Base-by-base conservation (phyloP, 2,329 filamentous ascomycete species). In the Basipetospora chlamydospora region DNA sequence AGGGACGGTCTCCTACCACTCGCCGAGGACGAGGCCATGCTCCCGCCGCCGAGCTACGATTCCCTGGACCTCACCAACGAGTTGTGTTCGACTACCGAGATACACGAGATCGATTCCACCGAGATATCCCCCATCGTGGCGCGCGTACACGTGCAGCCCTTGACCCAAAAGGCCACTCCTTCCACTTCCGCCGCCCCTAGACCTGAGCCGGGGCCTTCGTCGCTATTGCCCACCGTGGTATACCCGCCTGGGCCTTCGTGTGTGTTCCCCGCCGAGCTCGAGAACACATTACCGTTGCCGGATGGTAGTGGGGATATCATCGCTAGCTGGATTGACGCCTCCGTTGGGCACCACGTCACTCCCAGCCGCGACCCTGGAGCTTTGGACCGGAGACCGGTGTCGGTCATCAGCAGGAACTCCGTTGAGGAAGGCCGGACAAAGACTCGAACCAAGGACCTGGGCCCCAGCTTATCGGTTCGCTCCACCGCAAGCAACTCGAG, bases 51-150 rank as follows among this genome's bases (percentile, higher is more conserved):
- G 15, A 62, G 59, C 40, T 69, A 67, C 48, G 59, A 64, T 28
- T 61, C 60, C 23, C 50, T 63, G 39, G 49, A 52, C 25, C 46
- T 52, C 33, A 51, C 44, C 39, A 28, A 54, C 35, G 68, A 72
- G 47, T 53, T 72, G 12, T 60, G 58, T 13, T 60, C 63, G 5
- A 65, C 54, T 9, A 22, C 12, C 33, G 64, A 67, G 49, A 67
- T 71, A 31, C 52, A 66, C 40, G 68, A 72, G 44, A 60, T 70
- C 41, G 67, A 69, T 47, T 69, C 67, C 4, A 53, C 47, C 31
- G 60, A 67, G 42, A 49, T 67, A 33, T 47, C 17, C 13, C 18
- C 28, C 16, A 10, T 11, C 9, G 11, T 26, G 26, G 25, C n/a
- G 11, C 26, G 16, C 10, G 26, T 13, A 6, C 26, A 9, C 17